Conservation (phyloP, 108 stramenopile species). For the Cyclotella kingstonii region DNA sequence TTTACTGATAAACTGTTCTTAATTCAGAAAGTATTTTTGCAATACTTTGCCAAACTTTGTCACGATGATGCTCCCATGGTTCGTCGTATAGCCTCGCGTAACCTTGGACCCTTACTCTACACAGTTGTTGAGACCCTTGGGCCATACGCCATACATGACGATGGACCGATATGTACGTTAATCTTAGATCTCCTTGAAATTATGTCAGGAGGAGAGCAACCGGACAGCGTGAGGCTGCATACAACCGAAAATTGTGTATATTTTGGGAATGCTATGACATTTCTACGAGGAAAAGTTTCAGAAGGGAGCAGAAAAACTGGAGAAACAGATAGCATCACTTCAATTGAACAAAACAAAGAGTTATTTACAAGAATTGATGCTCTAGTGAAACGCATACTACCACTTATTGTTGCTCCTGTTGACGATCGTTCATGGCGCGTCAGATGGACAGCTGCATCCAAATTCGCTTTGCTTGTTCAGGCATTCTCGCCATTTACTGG, state of each 20-base stretch:
- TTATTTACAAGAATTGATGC: slow-evolving; percentile 28
- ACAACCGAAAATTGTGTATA: slow-evolving; percentile 87
- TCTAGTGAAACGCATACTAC: slow-evolving; percentile 63
- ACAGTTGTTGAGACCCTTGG: slow-evolving; percentile 58
- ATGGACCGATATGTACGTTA: slow-evolving; percentile 42
- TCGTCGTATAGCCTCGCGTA: slow-evolving; percentile 79
- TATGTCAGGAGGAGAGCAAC: slow-evolving; percentile 90
- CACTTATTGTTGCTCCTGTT: slow-evolving; percentile 78
- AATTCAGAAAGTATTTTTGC: slow-evolving; percentile 38
- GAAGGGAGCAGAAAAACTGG: background rate
- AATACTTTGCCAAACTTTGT: slow-evolving; percentile 74
- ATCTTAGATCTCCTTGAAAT: slow-evolving; percentile 76
- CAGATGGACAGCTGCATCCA: slow-evolving; percentile 90
- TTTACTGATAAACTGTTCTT: background rate
- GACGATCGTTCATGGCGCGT: slow-evolving; percentile 96
- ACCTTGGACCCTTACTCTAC: slow-evolving; percentile 71
- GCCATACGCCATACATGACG: slow-evolving; percentile 32
- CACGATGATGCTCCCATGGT: slow-evolving; percentile 97
- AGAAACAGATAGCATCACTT: background rate
- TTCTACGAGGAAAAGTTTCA: slow-evolving; percentile 6
- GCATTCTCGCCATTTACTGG: slow-evolving; percentile 61
- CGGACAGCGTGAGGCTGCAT: slow-evolving; percentile 93
- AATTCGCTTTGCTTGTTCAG: slow-evolving; percentile 77
- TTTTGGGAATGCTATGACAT: slow-evolving; percentile 75
- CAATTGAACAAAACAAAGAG: slow-evolving; percentile 20